Base-by-base conservation (phyloP, 2,329 filamentous ascomycete species). In the Cylindrodendrum hubeiense region DNA sequence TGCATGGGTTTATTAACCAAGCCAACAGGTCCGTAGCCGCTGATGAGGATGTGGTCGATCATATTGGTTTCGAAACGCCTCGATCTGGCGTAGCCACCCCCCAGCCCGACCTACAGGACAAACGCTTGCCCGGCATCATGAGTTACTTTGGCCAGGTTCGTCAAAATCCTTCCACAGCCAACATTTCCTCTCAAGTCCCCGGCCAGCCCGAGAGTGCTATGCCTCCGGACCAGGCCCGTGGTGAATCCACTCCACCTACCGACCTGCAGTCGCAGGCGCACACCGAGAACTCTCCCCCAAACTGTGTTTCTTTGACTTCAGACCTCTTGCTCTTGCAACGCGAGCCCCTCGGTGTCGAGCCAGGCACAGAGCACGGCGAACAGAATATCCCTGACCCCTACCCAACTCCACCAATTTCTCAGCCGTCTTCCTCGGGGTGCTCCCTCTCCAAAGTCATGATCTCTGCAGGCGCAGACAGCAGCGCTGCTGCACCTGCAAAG, bases 121-220 rank as follows among this genome's bases (percentile, higher is more conserved):
- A 97, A 84, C 92, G 96, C 83, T 87, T 97, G 79, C 96, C 96
- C 73, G 93, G 94, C 79, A 97, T 98, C 85, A 92, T 96, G 88
- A 97, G 92, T 86, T 98, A 96, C 87, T 97, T 98, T 88, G 92
- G 92, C 85, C 96, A 99, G 95, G 96, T 99, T 97, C 91, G 96
- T 98, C 88, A 89, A 87, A 89, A 88, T 85, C 89, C 90, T 90
- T 87, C 88, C 87, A 79, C 81, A 82, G 84, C 73, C 78, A 79
- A 69, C 61, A 54, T 68, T 66, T 69, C 66, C 69, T 72, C 67
- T 68, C 79, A 80, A 80, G 75, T 79, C 79, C 72, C 80, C 76
- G 77, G 76, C 78, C 74, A 70, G 75, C 78, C 78, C 75, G 80
- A 79, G 74, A 79, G 67, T 68, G 61, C 70, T 69, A 61, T 63